Evolutionary conservation across 139 green algal genomes (phyloP).

Genomic region (Mesostigma viride): DNA sequence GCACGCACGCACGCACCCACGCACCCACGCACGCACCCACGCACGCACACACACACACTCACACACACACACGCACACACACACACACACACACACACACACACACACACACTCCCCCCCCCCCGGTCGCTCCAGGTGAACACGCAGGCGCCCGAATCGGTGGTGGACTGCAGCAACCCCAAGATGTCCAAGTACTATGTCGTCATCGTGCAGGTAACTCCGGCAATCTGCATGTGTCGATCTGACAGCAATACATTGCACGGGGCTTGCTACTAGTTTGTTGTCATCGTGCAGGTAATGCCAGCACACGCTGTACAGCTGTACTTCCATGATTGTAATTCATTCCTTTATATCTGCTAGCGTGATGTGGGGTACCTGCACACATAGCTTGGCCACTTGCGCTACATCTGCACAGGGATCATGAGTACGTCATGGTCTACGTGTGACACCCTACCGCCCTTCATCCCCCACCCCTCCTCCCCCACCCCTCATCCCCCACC

Average conservation of each 20-base stretch:
- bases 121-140: constrained; percentile 7
- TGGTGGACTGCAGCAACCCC: constrained; percentile 37
- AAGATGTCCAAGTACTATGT: constrained; percentile 62
- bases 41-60: neutral
- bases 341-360: no score
- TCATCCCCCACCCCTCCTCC: no score
- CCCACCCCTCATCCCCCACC: no score
- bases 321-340: no score
- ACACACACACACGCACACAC: neutral
- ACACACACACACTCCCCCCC: no score
- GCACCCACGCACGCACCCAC: neutral
- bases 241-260: neutral
- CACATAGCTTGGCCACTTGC: no score
- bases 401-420: no score
- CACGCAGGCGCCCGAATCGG: constrained; percentile 22
- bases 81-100: neutral
- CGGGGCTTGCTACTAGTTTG: neutral
- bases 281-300: neutral
- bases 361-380: neutral
- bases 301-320: neutral
- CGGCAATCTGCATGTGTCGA: no score
- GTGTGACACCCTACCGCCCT: no score
- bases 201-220: constrained; percentile 55
- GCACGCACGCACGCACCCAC: no score
- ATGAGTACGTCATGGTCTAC: no score